Evolutionary conservation across 1,284 basidiomycete species (phyloP), one percentile per base, ranked within the genome.

Genomic region (Ganoderma meredithae): DNA sequence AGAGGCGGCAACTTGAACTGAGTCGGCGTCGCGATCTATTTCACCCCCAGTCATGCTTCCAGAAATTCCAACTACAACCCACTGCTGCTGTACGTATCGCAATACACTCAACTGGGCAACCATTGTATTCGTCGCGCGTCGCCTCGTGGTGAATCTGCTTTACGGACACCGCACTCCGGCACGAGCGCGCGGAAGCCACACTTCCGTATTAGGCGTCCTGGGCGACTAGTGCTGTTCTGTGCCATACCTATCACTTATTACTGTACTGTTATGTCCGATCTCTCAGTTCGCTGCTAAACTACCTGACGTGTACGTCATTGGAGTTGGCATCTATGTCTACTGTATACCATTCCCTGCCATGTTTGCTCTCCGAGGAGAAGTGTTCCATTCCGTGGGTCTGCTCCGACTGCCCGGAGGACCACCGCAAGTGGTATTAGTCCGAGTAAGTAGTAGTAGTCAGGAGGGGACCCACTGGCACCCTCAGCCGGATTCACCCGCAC

Each of bases 401-500:
- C 27, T 31, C 27, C 27, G 27, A 31, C 27, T 53, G 6, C 3
- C 1, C 7, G 6, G 36, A 36, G 36, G 36, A 7, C 36, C 6
- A 9, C 36, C 27, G 15, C 4, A 31, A 31, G 27, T 31, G 27
- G 27, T 31, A 31, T 31, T 31, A 31, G 27, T 31, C 27, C 27
- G 27, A 31, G 27, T 31, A 31, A 3, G 27, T 31, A 31, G 27
- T 31, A 31, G 27, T 31, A 31, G 27, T 31, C 1, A 10, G 47
- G 22, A 49, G 22, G 22, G 47, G 47, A 49, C 47, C 47, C 47
- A 49, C 47, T 13, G 47, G 12, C 47, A 49, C 47, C 47, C 47
- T 13, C 47, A 25, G 47, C 47, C 47, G 47, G 47, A 49, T 55
- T 55, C 52, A 15, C 52, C 52, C 52, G 52, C 52, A 55, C 52